Percentiles rank a stretch among this genome's conserved stretches.
Evolutionary conservation across 176 grass and related monocot genomes (phyloP).

Genomic region (Eragrostis nindensis): DNA sequence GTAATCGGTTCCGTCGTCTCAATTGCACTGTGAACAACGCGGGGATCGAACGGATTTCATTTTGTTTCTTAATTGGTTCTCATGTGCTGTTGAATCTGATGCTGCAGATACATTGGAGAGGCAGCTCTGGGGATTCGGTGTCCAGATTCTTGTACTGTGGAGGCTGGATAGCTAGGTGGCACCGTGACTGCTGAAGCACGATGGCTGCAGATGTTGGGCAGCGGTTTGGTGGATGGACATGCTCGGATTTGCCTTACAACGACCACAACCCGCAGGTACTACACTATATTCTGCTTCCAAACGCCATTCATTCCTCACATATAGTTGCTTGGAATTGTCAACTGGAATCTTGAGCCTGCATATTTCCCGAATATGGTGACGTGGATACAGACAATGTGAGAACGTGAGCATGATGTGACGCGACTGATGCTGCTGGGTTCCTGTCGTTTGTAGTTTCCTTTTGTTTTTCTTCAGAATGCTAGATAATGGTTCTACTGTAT

Average conservation of each 20-base stretch:
- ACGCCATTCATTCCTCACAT: not conserved
- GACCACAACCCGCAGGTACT: slow-evolving; percentile 38
- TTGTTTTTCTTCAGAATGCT: not conserved
- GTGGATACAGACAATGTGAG: not conserved
- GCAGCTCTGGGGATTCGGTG: not conserved
- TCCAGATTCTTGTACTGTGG: slow-evolving; percentile 14
- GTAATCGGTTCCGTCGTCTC: not conserved
- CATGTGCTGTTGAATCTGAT: slow-evolving; percentile 7
- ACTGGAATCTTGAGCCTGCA: not conserved
- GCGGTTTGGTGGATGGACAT: slow-evolving; percentile 49
- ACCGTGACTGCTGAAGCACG: not conserved
- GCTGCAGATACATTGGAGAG: slow-evolving; percentile 35
- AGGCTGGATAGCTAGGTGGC: slow-evolving; percentile 19
- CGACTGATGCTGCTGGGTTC: slow-evolving; percentile 12
- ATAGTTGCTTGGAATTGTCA: not conserved
- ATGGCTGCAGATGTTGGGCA: slow-evolving; percentile 71
- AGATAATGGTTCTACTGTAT: not conserved
- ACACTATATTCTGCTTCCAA: slow-evolving; percentile 1
- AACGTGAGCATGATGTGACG: not conserved
- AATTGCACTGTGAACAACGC: not conserved
- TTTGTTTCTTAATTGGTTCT: not conserved
- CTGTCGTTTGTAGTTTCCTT: not conserved
- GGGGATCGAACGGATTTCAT: not conserved
- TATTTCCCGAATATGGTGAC: not conserved
- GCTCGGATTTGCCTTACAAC: slow-evolving; percentile 41